phyloP scores from a whole-genome alignment of 2,329 filamentous ascomycete species.

The Trichoderma semiorbis region DNA sequence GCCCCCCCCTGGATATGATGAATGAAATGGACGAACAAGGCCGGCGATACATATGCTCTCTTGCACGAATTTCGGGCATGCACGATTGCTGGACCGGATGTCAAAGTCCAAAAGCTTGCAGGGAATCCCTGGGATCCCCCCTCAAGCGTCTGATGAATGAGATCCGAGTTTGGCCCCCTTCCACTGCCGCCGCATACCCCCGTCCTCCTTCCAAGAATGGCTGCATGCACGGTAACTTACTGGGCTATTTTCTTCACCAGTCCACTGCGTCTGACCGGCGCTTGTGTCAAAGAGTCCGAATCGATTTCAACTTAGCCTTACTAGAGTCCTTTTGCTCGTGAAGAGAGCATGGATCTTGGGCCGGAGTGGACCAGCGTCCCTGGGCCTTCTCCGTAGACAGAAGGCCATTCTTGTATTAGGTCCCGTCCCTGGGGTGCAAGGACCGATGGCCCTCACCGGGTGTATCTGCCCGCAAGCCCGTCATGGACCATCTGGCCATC shows the following conservation, averaged over 20 bases:
- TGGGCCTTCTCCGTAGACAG: conserved; percentile 15
- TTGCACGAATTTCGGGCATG: conserved; percentile 1
- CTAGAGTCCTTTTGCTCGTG: conserved; percentile 18
- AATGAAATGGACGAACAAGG: background rate
- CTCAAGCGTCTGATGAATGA: conserved; percentile 18
- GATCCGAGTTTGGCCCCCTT: conserved; percentile 18
- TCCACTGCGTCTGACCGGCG: conserved; percentile 27
- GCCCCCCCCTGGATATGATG: conserved; percentile 6
- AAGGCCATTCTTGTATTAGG: conserved; percentile 25
- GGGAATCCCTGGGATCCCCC: conserved; percentile 17
- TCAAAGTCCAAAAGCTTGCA: conserved; percentile 13
- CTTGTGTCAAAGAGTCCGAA: conserved; percentile 30
- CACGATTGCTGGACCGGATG: conserved; percentile 4
- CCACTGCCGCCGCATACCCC: conserved; percentile 11
- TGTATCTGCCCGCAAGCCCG: conserved; percentile 10
- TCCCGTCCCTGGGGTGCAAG: conserved; percentile 39
- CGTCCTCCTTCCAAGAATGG: conserved; percentile 48
- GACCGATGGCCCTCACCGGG: conserved; percentile 19
- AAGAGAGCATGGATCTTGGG: conserved; percentile 22
- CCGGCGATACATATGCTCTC: background rate
- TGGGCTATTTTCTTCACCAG: conserved; percentile 20
- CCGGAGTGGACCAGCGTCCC: conserved; percentile 16
- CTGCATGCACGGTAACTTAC: conserved; percentile 37
- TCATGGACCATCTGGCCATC: conserved; percentile 5
- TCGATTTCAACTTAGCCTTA: conserved; percentile 27